Percentiles rank a stretch among this genome's conserved stretches.
These are phyloP conservation scores for Sporothrix euskadiensis DNA, from an alignment of 2,329 filamentous ascomycete genomes.

Conservation along the genomic window DNA sequence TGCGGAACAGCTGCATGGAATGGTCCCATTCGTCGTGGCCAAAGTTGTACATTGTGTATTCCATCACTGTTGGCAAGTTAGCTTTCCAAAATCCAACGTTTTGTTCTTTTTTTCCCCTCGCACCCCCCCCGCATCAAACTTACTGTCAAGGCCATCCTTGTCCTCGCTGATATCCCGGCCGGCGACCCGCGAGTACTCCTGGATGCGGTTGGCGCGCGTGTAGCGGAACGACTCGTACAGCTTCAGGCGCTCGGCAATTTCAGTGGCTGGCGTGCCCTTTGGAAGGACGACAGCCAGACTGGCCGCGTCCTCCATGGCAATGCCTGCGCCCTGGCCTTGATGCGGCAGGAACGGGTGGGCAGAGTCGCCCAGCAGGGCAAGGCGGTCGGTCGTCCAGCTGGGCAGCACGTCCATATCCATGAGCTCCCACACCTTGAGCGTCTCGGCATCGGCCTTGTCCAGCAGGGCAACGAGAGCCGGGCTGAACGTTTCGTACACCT, in stretches of 20 bases:
- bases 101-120: conserved; percentile 5
- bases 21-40: conserved; percentile 61
- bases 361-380: conserved; percentile 65
- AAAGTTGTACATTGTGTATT: conserved; percentile 54
- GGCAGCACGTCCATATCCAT: conserved; percentile 62
- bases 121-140: background rate
- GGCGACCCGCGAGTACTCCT: conserved; percentile 49
- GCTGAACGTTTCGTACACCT: conserved; percentile 47
- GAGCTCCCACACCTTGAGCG: conserved; percentile 59
- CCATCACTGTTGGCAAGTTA: conserved; percentile 38
- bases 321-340: conserved; percentile 62
- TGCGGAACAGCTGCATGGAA: conserved; percentile 51
- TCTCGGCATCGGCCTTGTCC: conserved; percentile 46
- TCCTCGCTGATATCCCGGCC: conserved; percentile 50
- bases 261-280: conserved; percentile 43
- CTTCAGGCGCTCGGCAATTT: conserved; percentile 56
- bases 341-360: conserved; percentile 67
- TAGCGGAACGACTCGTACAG: conserved; percentile 62
- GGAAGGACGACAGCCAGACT: conserved; percentile 59
- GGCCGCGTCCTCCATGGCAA: conserved; percentile 68
- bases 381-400: conserved; percentile 53
- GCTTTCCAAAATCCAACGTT: too few species aligned
- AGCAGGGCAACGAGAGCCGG: conserved; percentile 45
- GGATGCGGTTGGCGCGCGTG: conserved; percentile 44
- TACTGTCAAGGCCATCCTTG: conserved; percentile 44